Conservation (phyloP, 805 yeast genomes). For the Ogataea nonfermentans region DNA sequence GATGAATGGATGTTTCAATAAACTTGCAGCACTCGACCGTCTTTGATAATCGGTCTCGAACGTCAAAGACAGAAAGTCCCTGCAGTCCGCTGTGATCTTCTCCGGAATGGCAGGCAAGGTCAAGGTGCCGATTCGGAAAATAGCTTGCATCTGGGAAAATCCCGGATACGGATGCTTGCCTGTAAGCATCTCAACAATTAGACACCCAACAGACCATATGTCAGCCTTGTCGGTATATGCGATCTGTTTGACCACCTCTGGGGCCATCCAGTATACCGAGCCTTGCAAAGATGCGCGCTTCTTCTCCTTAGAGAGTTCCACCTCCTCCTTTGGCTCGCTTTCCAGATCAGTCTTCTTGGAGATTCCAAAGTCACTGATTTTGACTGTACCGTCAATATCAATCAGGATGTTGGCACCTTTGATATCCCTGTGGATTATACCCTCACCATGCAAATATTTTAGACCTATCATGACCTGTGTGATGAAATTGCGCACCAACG, state of each 20-base stretch:
- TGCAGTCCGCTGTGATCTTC: conserved; percentile 66
- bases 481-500: conserved; percentile 52
- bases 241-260: conserved; percentile 93
- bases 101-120: conserved; percentile 78
- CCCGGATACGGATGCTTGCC: conserved; percentile 96
- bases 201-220: conserved; percentile 96
- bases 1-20: conserved; percentile 64
- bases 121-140: conserved; percentile 88
- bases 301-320: conserved; percentile 42
- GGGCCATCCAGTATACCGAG: conserved; percentile 98
- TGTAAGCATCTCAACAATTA: conserved; percentile 91
- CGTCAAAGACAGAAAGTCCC: conserved; percentile 60
- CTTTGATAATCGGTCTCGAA: conserved; percentile 72
- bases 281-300: conserved; percentile 88
- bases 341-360: conserved; percentile 46
- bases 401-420: conserved; percentile 64
- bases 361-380: conserved; percentile 67
- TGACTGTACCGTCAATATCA: conserved; percentile 59
- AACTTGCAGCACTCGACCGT: conserved; percentile 71
- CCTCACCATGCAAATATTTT: conserved; percentile 53
- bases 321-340: conserved; percentile 24
- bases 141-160: conserved; percentile 94
- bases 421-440: conserved; percentile 61
- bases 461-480: conserved; percentile 56
- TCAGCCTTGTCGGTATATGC: conserved; percentile 92